A percentile compares a stretch with the other conserved stretches of the same genome.
These are phyloP conservation scores for Albugo laibachii DNA, from an alignment of 352 stramenopile genomes.

Conservation along the genomic window DNA sequence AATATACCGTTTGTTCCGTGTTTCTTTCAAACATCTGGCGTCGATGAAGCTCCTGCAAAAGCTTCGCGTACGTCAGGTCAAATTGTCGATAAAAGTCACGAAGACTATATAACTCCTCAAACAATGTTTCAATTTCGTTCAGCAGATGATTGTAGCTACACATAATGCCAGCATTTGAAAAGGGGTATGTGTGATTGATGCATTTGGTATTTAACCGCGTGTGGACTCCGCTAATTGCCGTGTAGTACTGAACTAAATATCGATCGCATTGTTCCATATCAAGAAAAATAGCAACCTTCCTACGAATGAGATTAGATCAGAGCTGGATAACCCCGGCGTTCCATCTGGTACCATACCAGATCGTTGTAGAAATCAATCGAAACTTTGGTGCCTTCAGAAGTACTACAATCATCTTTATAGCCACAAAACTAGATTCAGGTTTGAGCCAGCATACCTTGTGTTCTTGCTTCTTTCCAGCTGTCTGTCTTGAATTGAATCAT, in stretches of 20 bases:
- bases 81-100: conserved; percentile 75
- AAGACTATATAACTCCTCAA: conserved; percentile 56
- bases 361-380: conserved; percentile 8
- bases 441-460: neutral
- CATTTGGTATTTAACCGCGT: conserved; percentile 3
- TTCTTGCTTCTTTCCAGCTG: no score
- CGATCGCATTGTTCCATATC: conserved; percentile 79
- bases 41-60: conserved; percentile 31
- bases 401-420: neutral
- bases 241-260: conserved; percentile 56
- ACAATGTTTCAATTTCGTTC: conserved; percentile 38
- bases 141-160: conserved; percentile 46
- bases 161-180: neutral
- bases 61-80: conserved; percentile 30
- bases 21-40: conserved; percentile 30
- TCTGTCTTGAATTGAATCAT: no score
- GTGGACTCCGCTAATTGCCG: conserved; percentile 68
- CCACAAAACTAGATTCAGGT: neutral
- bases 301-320: neutral
- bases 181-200: neutral
- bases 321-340: no score
- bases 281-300: conserved; percentile 56
- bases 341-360: neutral
- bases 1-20: conserved; percentile 10
- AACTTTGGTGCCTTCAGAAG: conserved; percentile 1